Conservation (phyloP, 257 asterid genomes). For the Leptodermis oblonga region DNA sequence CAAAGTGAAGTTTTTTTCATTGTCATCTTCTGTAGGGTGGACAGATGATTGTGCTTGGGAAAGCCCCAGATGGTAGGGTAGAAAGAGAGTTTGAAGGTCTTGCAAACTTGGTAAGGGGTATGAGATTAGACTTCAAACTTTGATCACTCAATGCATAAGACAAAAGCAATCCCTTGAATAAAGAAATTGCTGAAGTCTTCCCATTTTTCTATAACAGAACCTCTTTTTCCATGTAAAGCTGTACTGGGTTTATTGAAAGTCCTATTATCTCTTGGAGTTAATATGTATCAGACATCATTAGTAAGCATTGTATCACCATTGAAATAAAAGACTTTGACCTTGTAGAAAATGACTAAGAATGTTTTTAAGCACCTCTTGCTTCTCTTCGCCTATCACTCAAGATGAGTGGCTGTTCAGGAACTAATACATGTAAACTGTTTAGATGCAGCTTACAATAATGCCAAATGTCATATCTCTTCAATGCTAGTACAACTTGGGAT, state of each 20-base stretch:
- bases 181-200: neutral
- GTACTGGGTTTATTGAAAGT: neutral
- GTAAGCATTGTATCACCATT: neutral
- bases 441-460: neutral
- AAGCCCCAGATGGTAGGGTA: slow-evolving; percentile 82
- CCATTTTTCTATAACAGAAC: neutral
- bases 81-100: slow-evolving; percentile 71
- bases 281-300: neutral
- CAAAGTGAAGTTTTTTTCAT: neutral
- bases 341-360: neutral
- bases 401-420: neutral
- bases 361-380: neutral
- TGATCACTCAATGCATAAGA: neutral
- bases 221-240: neutral
- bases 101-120: slow-evolving; percentile 61
- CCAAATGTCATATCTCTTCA: too few species aligned
- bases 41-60: slow-evolving; percentile 74
- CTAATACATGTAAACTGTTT: neutral
- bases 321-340: neutral
- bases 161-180: neutral
- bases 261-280: neutral
- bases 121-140: neutral
- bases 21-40: slow-evolving; percentile 55
- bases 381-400: neutral
- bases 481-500: neutral